Evolutionary conservation across 495 filamentous ascomycete species (phyloP).

Genomic region (Chaetomium fimeti): DNA sequence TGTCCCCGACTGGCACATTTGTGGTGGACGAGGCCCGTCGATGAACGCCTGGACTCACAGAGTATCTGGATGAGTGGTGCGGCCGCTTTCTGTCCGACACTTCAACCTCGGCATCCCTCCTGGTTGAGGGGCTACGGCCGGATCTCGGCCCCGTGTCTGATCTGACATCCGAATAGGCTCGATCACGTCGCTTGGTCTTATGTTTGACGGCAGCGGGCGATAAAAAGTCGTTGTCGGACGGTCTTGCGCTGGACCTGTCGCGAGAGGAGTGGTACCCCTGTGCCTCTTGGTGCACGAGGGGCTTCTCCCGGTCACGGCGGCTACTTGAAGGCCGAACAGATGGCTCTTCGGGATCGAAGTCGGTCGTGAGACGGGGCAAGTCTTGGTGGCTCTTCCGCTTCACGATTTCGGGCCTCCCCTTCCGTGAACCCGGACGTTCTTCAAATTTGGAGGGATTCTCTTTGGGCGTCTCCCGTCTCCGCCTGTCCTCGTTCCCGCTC

Average conservation of each 20-base stretch:
- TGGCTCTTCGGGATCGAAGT: slow-evolving; percentile 21
- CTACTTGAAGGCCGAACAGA: slow-evolving; percentile 26
- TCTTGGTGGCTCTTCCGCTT: slow-evolving; percentile 42
- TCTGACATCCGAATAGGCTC: slow-evolving; percentile 39
- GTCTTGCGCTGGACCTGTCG: slow-evolving; percentile 17
- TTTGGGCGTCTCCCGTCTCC: slow-evolving; percentile 12
- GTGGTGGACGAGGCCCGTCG: slow-evolving; percentile 26
- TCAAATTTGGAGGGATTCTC: neutral
- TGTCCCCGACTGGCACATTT: slow-evolving; percentile 9
- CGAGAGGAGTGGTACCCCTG: slow-evolving; percentile 12
- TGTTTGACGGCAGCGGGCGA: slow-evolving; percentile 41
- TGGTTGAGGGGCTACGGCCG: slow-evolving; percentile 21
- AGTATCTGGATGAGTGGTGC: slow-evolving; percentile 19
- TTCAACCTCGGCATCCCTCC: slow-evolving; percentile 20
- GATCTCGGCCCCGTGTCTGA: slow-evolving; percentile 13
- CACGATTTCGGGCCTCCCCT: slow-evolving; percentile 25
- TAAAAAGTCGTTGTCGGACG: slow-evolving; percentile 35
- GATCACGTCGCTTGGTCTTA: slow-evolving; percentile 39
- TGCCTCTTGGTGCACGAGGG: slow-evolving; percentile 26
- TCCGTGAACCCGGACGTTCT: neutral
- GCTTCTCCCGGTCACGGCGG: slow-evolving; percentile 29
- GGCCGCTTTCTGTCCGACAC: slow-evolving; percentile 27
- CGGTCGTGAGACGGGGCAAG: slow-evolving; percentile 38
- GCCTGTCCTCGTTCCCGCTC: slow-evolving; percentile 22
- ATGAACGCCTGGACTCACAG: slow-evolving; percentile 12